phyloP scores from a whole-genome alignment of 2,329 filamentous ascomycete species.

The Tolypocladium album region DNA sequence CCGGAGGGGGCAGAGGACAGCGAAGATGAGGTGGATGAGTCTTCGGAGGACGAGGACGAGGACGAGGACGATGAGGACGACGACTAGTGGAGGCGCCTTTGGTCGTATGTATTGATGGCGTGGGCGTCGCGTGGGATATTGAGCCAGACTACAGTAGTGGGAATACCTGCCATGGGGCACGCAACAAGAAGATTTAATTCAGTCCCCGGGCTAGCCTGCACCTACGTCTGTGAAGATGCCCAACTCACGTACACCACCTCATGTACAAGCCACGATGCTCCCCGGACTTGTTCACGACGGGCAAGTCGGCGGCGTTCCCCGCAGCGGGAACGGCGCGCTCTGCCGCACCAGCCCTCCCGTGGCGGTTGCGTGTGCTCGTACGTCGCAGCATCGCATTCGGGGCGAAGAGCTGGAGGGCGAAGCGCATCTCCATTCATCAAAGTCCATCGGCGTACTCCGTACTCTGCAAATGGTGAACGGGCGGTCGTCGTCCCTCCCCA shows the following conservation, averaged over 20 bases:
- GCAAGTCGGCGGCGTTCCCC: background rate
- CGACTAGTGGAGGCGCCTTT: background rate
- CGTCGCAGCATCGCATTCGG: background rate
- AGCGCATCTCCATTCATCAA: background rate
- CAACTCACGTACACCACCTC: background rate
- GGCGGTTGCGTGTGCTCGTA: background rate
- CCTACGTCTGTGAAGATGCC: background rate
- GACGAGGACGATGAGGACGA: constrained; percentile 16
- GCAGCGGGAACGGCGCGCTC: background rate
- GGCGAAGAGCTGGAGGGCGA: background rate
- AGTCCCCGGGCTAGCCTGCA: background rate
- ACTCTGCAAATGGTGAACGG: too few relatives aligned
- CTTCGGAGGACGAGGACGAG: constrained; percentile 27
- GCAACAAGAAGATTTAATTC: background rate
- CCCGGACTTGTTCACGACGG: background rate
- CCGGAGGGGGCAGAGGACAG: constrained; percentile 51
- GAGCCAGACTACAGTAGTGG: background rate
- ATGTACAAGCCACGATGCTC: background rate
- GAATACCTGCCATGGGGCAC: background rate
- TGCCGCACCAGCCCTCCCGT: background rate
- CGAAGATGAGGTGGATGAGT: constrained; percentile 38
- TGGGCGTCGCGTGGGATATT: background rate
- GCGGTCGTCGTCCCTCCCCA: background rate
- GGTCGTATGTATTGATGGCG: background rate
- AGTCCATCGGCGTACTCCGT: background rate